Conservation (phyloP, 108 stramenopile species). For the Nitzschia sp. region DNA sequence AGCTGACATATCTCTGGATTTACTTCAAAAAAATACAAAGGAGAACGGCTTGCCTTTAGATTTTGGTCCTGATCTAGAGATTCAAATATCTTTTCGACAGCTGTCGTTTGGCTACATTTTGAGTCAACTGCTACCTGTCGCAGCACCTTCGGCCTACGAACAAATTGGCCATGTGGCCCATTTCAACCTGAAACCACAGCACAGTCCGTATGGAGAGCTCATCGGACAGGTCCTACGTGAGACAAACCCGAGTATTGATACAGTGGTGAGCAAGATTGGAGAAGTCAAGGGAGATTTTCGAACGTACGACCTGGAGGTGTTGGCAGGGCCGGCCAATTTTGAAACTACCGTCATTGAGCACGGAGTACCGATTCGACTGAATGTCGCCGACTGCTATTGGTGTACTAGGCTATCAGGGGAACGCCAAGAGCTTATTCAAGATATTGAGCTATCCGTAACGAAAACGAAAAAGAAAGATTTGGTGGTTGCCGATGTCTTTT, state of each 20-base stretch:
- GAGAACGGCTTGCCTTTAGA: neutral
- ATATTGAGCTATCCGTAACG: conserved; percentile 34
- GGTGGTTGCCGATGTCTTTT: conserved; percentile 91
- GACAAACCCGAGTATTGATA: conserved; percentile 67
- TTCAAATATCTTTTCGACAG: conserved; percentile 49
- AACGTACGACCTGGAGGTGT: conserved; percentile 90
- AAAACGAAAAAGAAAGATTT: neutral
- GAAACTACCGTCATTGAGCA: conserved; percentile 81
- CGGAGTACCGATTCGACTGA: conserved; percentile 78
- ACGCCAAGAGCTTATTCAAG: conserved; percentile 71
- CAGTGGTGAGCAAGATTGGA: conserved; percentile 95
- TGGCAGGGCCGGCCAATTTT: conserved; percentile 52
- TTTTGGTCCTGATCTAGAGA: conserved; percentile 31
- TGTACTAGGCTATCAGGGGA: conserved; percentile 87
- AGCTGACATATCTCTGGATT: neutral
- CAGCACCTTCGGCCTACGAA: conserved; percentile 90
- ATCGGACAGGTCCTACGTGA: conserved; percentile 94
- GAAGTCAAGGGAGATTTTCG: conserved; percentile 90
- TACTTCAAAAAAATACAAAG: neutral
- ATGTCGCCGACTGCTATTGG: conserved; percentile 96
- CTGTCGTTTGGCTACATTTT: conserved; percentile 68
- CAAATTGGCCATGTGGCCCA: conserved; percentile 95
- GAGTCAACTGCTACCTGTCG: conserved; percentile 53
- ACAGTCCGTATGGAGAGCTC: conserved; percentile 77
- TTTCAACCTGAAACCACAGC: conserved; percentile 83